These are phyloP conservation scores for Phytopythium mirpurense DNA, from an alignment of 352 stramenopile genomes.

Conservation along the genomic window DNA sequence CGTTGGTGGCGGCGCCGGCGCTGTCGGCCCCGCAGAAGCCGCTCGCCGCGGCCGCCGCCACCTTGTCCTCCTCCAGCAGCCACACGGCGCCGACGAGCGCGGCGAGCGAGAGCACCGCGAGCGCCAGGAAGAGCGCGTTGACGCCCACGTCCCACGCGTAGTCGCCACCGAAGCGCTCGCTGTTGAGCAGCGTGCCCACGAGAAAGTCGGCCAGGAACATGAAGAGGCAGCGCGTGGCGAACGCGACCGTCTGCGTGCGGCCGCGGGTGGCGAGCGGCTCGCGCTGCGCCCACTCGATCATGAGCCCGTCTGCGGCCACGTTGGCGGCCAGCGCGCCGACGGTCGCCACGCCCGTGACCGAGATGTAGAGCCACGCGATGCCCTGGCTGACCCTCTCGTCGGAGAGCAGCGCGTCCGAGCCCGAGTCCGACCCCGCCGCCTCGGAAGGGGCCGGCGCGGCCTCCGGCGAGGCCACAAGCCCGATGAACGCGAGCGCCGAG, in stretches of 20 bases:
- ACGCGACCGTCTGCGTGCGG: constrained; percentile 51
- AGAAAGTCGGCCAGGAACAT: constrained; percentile 48
- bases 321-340: constrained; percentile 86
- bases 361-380: constrained; percentile 49
- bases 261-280: constrained; percentile 50
- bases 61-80: constrained; percentile 45
- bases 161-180: constrained; percentile 44
- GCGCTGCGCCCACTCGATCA: constrained; percentile 66
- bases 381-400: constrained; percentile 15
- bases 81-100: constrained; percentile 44
- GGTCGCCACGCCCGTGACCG: constrained; percentile 73
- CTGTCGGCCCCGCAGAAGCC: constrained; percentile 1
- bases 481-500: constrained; percentile 31
- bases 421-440: no score
- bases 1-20: background rate
- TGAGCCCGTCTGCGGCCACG: constrained; percentile 74
- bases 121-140: constrained; percentile 25
- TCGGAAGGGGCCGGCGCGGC: background rate
- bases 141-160: constrained; percentile 38
- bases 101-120: constrained; percentile 29
- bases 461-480: constrained; percentile 13
- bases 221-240: constrained; percentile 33
- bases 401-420: background rate
- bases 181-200: constrained; percentile 49
- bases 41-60: background rate